phyloP scores from a whole-genome alignment of 192 early-diverging fungal genomes.

The Coemansia sp. region DNA sequence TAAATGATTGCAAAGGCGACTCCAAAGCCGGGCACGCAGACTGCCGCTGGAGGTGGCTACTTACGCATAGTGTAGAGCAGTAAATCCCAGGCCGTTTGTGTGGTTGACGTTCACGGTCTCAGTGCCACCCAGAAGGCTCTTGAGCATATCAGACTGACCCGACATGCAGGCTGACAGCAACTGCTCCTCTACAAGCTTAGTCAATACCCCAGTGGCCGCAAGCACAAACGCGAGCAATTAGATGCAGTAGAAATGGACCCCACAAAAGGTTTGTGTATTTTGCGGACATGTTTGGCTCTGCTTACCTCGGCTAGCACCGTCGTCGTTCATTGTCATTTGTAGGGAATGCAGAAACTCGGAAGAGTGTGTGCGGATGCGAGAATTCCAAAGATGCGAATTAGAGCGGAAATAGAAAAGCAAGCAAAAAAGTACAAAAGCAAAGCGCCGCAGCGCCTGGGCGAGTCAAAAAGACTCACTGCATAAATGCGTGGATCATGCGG shows the following conservation, averaged over 20 bases:
- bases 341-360: too few relatives aligned
- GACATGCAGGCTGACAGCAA: constrained; percentile 70
- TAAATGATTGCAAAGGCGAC: too few relatives aligned
- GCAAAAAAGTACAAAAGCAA: neutral
- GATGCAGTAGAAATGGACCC: constrained; percentile 2
- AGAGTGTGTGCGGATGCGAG: neutral
- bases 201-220: neutral
- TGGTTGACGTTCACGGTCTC: constrained; percentile 60
- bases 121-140: constrained; percentile 57
- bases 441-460: too few relatives aligned
- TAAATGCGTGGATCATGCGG: constrained; percentile 20
- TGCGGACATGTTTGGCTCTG: neutral
- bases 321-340: constrained; percentile 19
- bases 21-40: too few relatives aligned
- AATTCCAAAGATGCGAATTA: constrained; percentile 7
- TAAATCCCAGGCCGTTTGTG: constrained; percentile 63
- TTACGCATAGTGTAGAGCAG: constrained; percentile 68
- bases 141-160: constrained; percentile 67
- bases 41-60: neutral
- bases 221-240: neutral
- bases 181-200: constrained; percentile 60
- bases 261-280: too few relatives aligned
- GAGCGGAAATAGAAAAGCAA: constrained; percentile 2
- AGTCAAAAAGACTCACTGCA: constrained; percentile 10
- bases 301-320: constrained; percentile 31